Percentiles rank a stretch among this genome's conserved stretches.
These are phyloP conservation scores for Earliella scabrosa DNA, from an alignment of 1,284 basidiomycete genomes.

Conservation along the genomic window DNA sequence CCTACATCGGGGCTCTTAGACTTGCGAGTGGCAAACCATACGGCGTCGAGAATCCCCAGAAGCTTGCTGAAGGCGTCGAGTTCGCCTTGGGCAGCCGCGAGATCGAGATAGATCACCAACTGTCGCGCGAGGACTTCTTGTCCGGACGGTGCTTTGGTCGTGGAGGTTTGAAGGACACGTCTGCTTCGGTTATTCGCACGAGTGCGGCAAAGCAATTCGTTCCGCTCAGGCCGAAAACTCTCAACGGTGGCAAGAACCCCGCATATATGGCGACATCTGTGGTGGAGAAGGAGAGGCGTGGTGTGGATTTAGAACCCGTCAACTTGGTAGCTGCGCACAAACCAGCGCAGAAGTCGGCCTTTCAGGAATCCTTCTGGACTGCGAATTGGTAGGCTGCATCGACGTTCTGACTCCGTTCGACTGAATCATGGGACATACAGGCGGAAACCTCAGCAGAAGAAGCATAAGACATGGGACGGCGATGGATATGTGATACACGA, in stretches of 20 bases:
- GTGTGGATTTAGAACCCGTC: constrained; percentile 47
- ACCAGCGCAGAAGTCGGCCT: constrained; percentile 14
- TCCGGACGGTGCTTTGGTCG: constrained; percentile 67
- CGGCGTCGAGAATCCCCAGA: constrained; percentile 40
- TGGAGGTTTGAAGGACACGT: constrained; percentile 25
- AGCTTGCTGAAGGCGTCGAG: constrained; percentile 53
- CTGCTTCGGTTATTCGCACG: constrained; percentile 27
- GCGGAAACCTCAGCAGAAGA: constrained; percentile 79
- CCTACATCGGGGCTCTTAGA: constrained; percentile 10
- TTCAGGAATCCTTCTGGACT: constrained; percentile 56
- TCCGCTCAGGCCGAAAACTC: constrained; percentile 43
- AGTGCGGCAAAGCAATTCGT: constrained; percentile 47
- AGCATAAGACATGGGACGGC: constrained; percentile 91
- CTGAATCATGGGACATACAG: too few relatives aligned
- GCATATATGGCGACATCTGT: constrained; percentile 10
- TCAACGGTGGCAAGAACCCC: constrained; percentile 35
- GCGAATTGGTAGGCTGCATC: constrained; percentile 62
- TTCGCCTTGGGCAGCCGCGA: constrained; percentile 72
- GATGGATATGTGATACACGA: constrained; percentile 64
- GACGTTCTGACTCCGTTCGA: too few relatives aligned
- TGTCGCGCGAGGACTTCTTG: constrained; percentile 61
- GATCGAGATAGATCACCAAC: constrained; percentile 63
- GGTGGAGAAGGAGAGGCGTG: constrained; percentile 29
- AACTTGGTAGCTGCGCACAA: constrained; percentile 34
- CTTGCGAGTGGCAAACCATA: constrained; percentile 32